A percentile compares a stretch with the other conserved stretches of the same genome.
phyloP scores from a whole-genome alignment of 2,329 filamentous ascomycete species.

The Elsinoe fawcettii region DNA sequence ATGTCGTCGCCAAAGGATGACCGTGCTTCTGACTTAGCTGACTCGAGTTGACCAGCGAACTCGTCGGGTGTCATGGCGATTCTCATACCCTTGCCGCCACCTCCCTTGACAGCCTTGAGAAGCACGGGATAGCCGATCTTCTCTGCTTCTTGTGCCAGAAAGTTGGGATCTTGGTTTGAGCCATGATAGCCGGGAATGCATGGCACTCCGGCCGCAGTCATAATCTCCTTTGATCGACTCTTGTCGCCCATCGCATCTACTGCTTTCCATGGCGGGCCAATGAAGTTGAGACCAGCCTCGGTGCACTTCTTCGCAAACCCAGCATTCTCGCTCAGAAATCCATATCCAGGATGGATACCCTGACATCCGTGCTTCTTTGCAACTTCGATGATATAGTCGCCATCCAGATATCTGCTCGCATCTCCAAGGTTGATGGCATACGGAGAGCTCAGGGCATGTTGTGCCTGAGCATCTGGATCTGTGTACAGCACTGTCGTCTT shows the following conservation, averaged over 20 bases:
- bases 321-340: conserved; percentile 88
- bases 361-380: conserved; percentile 81
- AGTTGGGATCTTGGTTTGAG: conserved; percentile 60
- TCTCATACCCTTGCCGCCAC: conserved; percentile 62
- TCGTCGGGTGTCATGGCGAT: conserved; percentile 52
- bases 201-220: conserved; percentile 88
- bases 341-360: conserved; percentile 92
- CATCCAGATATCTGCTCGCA: conserved; percentile 83
- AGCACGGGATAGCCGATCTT: conserved; percentile 60
- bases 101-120: conserved; percentile 58
- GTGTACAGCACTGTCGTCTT: conserved; percentile 92
- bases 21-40: conserved; percentile 55
- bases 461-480: conserved; percentile 75
- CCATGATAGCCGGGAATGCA: conserved; percentile 97
- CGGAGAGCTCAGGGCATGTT: conserved; percentile 79
- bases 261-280: conserved; percentile 76
- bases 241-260: conserved; percentile 86
- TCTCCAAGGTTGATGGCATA: conserved; percentile 77
- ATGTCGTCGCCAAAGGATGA: conserved; percentile 59
- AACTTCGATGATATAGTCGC: conserved; percentile 80
- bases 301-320: conserved; percentile 81
- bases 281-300: conserved; percentile 85
- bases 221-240: conserved; percentile 87
- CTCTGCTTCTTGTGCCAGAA: conserved; percentile 61
- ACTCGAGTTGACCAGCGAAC: conserved; percentile 54